phyloP scores from a whole-genome alignment of 2,329 filamentous ascomycete species.

The Fusarium cicatricum region DNA sequence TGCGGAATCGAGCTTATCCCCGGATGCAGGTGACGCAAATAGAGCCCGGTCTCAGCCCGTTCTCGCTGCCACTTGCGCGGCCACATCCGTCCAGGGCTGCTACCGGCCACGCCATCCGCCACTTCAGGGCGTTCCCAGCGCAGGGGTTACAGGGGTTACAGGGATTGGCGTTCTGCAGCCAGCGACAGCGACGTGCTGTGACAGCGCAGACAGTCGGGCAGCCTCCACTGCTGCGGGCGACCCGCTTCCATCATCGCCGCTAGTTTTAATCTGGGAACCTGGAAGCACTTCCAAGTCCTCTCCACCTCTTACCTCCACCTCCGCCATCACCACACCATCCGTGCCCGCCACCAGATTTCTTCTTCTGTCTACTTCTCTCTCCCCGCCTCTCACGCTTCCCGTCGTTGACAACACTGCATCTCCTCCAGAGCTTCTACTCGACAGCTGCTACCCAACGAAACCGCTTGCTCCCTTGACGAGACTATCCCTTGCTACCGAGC shows the following conservation, averaged over 20 bases:
- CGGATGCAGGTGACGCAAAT: conserved; percentile 32
- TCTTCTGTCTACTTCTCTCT: conserved; percentile 26
- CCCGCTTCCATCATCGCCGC: conserved; percentile 41
- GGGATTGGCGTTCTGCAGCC: conserved; percentile 1
- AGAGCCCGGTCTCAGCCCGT: conserved; percentile 7
- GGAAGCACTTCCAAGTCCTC: conserved; percentile 29
- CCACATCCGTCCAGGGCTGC: conserved; percentile 32
- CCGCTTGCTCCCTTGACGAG: conserved; percentile 16
- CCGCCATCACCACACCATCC: conserved; percentile 38
- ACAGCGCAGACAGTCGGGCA: too few relatives aligned
- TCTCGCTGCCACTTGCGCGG: conserved; percentile 28
- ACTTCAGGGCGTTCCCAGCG: conserved; percentile 19
- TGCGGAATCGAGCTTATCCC: conserved; percentile 13
- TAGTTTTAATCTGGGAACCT: conserved; percentile 35
- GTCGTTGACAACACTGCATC: conserved; percentile 16
- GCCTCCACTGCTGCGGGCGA: too few relatives aligned
- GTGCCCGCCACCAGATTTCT: conserved; percentile 41
- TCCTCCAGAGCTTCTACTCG: conserved; percentile 3
- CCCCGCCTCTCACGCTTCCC: conserved; percentile 19
- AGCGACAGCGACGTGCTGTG: not conserved
- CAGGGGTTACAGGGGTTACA: conserved; percentile 27
- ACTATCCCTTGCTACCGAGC: conserved; percentile 24
- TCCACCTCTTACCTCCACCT: conserved; percentile 36
- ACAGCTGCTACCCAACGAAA: conserved; percentile 8
- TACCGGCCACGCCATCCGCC: conserved; percentile 30